A percentile compares a stretch with the other conserved stretches of the same genome.
These are phyloP conservation scores for Agaricus bisporus DNA, from an alignment of 768 basidiomycete species.

Conservation along the genomic window DNA sequence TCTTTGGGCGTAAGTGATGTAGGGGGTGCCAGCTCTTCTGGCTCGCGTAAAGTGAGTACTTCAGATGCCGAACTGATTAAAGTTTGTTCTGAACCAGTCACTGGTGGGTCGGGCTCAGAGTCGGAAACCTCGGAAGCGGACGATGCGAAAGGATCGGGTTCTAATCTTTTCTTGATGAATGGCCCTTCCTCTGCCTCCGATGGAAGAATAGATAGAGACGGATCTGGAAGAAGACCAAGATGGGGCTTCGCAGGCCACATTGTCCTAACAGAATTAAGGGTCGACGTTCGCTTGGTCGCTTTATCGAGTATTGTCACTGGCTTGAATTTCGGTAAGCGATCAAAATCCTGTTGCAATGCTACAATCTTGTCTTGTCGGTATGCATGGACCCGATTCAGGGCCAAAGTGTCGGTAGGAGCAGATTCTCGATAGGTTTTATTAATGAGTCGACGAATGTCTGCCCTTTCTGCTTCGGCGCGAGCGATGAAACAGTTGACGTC, in stretches of 20 bases:
- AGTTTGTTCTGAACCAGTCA: neutral
- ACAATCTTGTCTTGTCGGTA: slow-evolving; percentile 91
- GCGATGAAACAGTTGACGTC: slow-evolving; percentile 63
- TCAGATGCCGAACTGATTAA: neutral
- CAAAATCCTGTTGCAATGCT: slow-evolving; percentile 94
- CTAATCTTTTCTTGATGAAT: slow-evolving; percentile 38
- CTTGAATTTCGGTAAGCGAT: slow-evolving; percentile 72
- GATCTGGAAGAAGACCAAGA: slow-evolving; percentile 45
- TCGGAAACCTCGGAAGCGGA: slow-evolving; percentile 74
- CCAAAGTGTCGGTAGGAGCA: slow-evolving; percentile 76
- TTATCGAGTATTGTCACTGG: slow-evolving; percentile 43
- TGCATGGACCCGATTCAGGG: slow-evolving; percentile 79
- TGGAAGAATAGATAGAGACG: slow-evolving; percentile 48
- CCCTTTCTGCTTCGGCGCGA: slow-evolving; percentile 69
- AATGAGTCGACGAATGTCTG: slow-evolving; percentile 67
- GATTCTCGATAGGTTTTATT: slow-evolving; percentile 80
- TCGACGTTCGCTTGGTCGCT: slow-evolving; percentile 47
- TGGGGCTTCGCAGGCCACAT: slow-evolving; percentile 66
- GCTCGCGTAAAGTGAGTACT: neutral
- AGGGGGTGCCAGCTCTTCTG: neutral
- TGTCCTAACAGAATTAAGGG: slow-evolving; percentile 63
- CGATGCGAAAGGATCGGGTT: slow-evolving; percentile 52
- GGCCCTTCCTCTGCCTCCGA: slow-evolving; percentile 70
- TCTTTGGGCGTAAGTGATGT: slow-evolving; percentile 5
- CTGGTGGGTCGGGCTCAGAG: slow-evolving; percentile 34